phyloP scores from a whole-genome alignment of 768 basidiomycete genomes.

The Lentinula boryana region DNA sequence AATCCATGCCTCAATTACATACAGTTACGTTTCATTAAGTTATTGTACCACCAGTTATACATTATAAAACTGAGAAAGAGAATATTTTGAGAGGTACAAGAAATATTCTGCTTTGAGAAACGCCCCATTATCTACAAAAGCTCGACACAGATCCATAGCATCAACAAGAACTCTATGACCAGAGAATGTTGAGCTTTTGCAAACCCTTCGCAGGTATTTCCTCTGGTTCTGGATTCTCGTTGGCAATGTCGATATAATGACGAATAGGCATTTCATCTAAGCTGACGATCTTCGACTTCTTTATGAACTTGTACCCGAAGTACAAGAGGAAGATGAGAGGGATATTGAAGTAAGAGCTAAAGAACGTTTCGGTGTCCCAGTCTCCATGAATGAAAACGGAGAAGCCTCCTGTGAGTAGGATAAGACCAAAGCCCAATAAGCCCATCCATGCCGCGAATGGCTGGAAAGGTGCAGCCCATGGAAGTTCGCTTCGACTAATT shows the following conservation, averaged over 20 bases:
- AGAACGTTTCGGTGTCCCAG: conserved; percentile 4
- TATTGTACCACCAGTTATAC: neutral
- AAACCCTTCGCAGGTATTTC: conserved; percentile 1
- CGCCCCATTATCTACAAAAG: neutral
- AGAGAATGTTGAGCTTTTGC: conserved; percentile 4
- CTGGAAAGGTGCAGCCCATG: conserved; percentile 28
- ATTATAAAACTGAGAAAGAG: neutral
- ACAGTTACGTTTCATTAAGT: too few species aligned
- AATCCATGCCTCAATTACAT: too few species aligned
- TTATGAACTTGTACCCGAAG: conserved; percentile 6
- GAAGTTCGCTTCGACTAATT: conserved; percentile 11
- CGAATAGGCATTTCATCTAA: conserved; percentile 5
- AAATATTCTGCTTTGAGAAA: neutral
- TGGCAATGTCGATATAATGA: conserved; percentile 5
- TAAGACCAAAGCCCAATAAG: conserved; percentile 24
- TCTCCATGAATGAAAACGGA: neutral
- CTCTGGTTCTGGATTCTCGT: conserved; percentile 1
- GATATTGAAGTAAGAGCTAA: conserved; percentile 7
- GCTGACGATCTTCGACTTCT: neutral
- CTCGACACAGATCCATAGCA: neutral
- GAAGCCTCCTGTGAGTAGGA: conserved; percentile 28
- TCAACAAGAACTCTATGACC: neutral
- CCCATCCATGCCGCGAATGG: conserved; percentile 33
- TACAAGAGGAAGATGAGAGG: conserved; percentile 6
- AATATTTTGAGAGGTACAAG: neutral